Evolutionary conservation across 495 filamentous ascomycete species (phyloP).

Genomic region (Staphylotrichum longicolle): DNA sequence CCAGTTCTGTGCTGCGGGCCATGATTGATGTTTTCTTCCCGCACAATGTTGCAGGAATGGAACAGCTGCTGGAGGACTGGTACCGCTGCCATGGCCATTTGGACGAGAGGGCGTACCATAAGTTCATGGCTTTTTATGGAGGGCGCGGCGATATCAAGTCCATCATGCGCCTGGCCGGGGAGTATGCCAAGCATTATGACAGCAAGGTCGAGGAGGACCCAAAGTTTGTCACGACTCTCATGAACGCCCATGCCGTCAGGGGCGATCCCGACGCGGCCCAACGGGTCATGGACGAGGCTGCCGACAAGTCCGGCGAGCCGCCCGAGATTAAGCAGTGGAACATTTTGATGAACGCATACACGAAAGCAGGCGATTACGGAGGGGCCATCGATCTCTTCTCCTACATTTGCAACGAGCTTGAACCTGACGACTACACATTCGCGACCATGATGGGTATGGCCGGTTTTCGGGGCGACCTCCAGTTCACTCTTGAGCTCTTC

Average conservation of each 20-base stretch:
- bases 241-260: conserved; percentile 63
- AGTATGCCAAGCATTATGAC: conserved; percentile 40
- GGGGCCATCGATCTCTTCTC: conserved; percentile 60
- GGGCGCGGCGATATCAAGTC: conserved; percentile 50
- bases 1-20: conserved; percentile 16
- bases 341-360: conserved; percentile 69
- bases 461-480: conserved; percentile 70
- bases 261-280: conserved; percentile 59
- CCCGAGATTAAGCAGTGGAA: conserved; percentile 66
- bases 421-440: conserved; percentile 62
- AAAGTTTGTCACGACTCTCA: conserved; percentile 43
- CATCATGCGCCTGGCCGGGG: conserved; percentile 56
- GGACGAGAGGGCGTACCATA: conserved; percentile 45
- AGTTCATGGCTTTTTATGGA: conserved; percentile 53
- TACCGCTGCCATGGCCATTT: conserved; percentile 39
- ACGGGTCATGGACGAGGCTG: conserved; percentile 58
- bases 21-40: conserved; percentile 39
- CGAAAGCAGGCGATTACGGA: conserved; percentile 61
- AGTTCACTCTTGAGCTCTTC: conserved; percentile 62
- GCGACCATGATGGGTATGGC: conserved; percentile 69
- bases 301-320: conserved; percentile 49
- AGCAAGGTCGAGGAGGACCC: conserved; percentile 40
- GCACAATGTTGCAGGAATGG: conserved; percentile 43
- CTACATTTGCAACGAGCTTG: conserved; percentile 46
- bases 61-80: conserved; percentile 56